Conservation (phyloP, 768 basidiomycete genomes). For the Rubroboletus satanas region DNA sequence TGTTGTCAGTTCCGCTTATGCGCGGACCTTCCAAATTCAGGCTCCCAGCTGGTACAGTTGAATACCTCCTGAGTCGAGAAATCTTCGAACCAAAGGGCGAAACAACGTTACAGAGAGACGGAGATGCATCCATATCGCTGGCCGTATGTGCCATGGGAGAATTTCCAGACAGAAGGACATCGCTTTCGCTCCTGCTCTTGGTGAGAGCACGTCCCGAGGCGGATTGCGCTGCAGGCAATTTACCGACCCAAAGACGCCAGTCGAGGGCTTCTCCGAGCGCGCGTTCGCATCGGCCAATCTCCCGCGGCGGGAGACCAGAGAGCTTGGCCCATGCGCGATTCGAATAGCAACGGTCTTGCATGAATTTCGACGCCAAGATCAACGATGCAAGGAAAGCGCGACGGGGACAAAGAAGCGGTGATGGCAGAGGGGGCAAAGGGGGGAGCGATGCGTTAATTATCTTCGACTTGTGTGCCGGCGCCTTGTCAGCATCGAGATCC, state of each 20-base stretch:
- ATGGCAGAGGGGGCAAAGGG: constrained; percentile 52
- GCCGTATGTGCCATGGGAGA: background rate
- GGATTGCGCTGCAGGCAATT: constrained; percentile 42
- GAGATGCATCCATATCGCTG: constrained; percentile 2
- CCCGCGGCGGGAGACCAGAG: constrained; percentile 78
- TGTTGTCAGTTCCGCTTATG: background rate
- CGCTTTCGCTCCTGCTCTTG: constrained; percentile 51
- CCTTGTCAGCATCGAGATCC: constrained; percentile 8
- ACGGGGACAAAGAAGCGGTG: constrained; percentile 82
- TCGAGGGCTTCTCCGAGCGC: constrained; percentile 81
- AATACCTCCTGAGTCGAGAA: constrained; percentile 36
- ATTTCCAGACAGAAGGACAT: constrained; percentile 21
- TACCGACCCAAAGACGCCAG: constrained; percentile 94
- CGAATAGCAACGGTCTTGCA: constrained; percentile 90
- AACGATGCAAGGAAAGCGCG: constrained; percentile 85
- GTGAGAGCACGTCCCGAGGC: constrained; percentile 37
- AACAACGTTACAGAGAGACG: background rate
- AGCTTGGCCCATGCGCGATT: constrained; percentile 94
- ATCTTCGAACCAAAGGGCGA: constrained; percentile 16
- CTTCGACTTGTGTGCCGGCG: constrained; percentile 9
- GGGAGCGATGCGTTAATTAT: constrained; percentile 22
- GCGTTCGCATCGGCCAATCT: constrained; percentile 86
- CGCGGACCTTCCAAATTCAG: constrained; percentile 21
- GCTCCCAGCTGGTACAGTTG: constrained; percentile 40
- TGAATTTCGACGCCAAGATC: constrained; percentile 88